Evolutionary conservation across 805 yeast genomes (phyloP), one percentile per base, ranked within the genome.

Genomic region (Nakazawaea ishiwadae): DNA sequence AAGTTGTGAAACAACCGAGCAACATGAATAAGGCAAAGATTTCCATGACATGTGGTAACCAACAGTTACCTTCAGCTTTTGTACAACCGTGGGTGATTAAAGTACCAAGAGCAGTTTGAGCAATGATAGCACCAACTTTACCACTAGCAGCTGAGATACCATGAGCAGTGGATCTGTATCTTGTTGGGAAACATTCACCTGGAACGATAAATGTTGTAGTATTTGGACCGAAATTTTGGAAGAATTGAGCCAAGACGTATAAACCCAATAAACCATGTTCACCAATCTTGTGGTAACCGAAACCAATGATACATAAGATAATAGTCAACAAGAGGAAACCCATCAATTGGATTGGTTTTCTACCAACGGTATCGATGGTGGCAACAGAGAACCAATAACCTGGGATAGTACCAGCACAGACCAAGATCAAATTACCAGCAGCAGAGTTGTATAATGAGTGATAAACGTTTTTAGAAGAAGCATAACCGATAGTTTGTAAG

Each of bases 131-230:
- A 70, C 96, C 96, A 54, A 87, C 71, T 64, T 88, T 88, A 73
- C 96, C 96, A 26, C 79, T 64, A 39, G 95, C 96, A 53, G 96
- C 96, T 49, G 95, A 87, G 48, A 88, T 74, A 74, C 96, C 96
- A 56, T 88, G 96, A 37, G 96, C 96, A 51, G 95, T 80, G 18
- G 96, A 87, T 81, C 96, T 84, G 69, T 87, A 88, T 74, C 96
- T 81, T 44, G 96, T 88, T 62, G 96, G 96, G 83, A 71, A 89
- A 60, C 79, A 69, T 71, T 88, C 96, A 67, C 95, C 96, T 37
- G 96, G 96, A 59, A 85, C 75, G 56, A 88, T 79, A 61, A 88
- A 88, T 41, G 96, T 88, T 37, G 96, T 89, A 47, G 89, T 79
- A 73, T 88, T 88, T 62, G 96, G 96, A 60, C 96, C 96, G 55